These are phyloP conservation scores for Fonsecaea pugnacius DNA, from an alignment of 2,329 filamentous ascomycete genomes.

Conservation along the genomic window DNA sequence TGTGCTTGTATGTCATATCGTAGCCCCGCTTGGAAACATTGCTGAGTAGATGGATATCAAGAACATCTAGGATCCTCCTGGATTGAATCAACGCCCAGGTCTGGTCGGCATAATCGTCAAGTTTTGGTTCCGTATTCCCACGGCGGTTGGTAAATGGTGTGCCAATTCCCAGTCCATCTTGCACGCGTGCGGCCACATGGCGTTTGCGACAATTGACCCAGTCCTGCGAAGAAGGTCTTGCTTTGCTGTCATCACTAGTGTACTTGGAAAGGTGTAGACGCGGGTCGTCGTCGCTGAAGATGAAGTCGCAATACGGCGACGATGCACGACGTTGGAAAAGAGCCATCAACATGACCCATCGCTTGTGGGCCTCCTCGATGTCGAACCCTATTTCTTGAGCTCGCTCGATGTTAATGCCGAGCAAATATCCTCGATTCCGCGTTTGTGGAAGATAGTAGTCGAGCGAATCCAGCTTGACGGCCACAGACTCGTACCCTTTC, in stretches of 20 bases:
- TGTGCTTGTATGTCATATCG: conserved; percentile 63
- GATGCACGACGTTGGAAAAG: conserved; percentile 62
- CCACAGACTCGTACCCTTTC: conserved; percentile 61
- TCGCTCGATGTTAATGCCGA: conserved; percentile 55
- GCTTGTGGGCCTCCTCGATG: conserved; percentile 38
- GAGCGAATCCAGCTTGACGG: conserved; percentile 66
- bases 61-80: conserved; percentile 66
- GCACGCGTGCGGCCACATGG: conserved; percentile 61
- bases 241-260: conserved; percentile 46
- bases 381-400: conserved; percentile 35
- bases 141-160: conserved; percentile 66
- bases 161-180: conserved; percentile 56
- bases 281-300: conserved; percentile 61
- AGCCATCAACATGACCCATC: conserved; percentile 55
- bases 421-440: conserved; percentile 62
- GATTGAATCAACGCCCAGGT: conserved; percentile 58
- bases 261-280: conserved; percentile 44
- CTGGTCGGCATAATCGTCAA: conserved; percentile 61
- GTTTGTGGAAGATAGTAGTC: conserved; percentile 76
- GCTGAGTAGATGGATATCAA: conserved; percentile 66
- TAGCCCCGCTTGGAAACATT: conserved; percentile 51
- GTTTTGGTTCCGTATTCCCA: conserved; percentile 56
- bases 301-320: conserved; percentile 64
- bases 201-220: conserved; percentile 65
- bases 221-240: conserved; percentile 43